These are phyloP conservation scores for Epichloe brachyelytri DNA, from an alignment of 2,329 filamentous ascomycete genomes.

Conservation along the genomic window DNA sequence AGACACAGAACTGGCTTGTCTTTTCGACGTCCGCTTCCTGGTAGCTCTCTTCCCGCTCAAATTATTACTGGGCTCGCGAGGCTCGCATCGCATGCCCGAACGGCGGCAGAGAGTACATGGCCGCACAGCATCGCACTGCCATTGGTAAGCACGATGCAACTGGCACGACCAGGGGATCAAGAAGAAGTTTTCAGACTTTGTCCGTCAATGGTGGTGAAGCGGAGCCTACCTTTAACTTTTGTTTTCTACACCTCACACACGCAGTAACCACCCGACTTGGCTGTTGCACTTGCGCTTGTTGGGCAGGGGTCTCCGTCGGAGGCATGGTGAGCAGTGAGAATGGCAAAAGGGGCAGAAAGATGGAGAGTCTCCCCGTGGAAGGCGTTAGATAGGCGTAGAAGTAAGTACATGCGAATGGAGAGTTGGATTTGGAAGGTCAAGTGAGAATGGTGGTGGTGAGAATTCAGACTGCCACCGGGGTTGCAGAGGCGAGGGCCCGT, in stretches of 20 bases:
- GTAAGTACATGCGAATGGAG: neutral
- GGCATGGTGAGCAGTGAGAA: neutral
- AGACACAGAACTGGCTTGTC: neutral
- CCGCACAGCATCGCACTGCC: slow-evolving; percentile 2
- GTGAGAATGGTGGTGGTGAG: too few species aligned
- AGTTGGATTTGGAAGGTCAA: too few species aligned
- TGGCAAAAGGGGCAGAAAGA: too few species aligned
- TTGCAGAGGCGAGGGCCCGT: too few species aligned
- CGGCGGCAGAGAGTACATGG: slow-evolving; percentile 3
- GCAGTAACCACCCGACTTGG: slow-evolving; percentile 1
- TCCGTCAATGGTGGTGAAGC: neutral
- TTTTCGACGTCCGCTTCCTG: neutral
- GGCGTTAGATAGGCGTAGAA: neutral
- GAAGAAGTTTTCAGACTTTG: too few species aligned
- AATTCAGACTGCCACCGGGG: too few species aligned
- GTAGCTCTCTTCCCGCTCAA: neutral
- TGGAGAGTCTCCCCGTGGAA: neutral
- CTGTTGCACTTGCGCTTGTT: neutral
- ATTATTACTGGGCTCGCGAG: neutral
- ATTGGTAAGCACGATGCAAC: neutral
- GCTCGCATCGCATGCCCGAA: slow-evolving; percentile 1
- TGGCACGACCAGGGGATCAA: neutral
- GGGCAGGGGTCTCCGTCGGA: neutral
- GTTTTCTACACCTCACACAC: slow-evolving; percentile 3
- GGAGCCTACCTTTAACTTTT: slow-evolving; percentile 3